Percentiles rank a stretch among this genome's conserved stretches.
Evolutionary conservation across 73 alveolate species (phyloP).

Genomic region (Paramecium sonneborni): DNA sequence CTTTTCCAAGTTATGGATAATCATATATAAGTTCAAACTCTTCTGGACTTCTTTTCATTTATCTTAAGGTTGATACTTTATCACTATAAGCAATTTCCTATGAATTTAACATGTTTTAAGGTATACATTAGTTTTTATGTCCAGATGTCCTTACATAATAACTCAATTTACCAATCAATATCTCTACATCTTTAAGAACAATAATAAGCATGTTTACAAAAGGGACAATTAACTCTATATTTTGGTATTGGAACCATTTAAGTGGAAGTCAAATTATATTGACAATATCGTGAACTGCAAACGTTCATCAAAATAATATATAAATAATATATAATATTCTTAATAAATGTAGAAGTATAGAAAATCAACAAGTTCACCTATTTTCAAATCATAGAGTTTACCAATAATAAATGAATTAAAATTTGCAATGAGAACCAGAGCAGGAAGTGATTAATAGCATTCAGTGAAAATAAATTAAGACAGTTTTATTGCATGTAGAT

Average conservation of each 20-base stretch:
- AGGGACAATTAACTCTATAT: neutral
- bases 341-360: neutral
- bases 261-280: neutral
- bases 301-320: neutral
- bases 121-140: neutral
- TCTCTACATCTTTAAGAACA: conserved; percentile 41
- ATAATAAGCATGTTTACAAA: neutral
- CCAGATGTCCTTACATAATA: conserved; percentile 25
- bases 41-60: conserved; percentile 4
- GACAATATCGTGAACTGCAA: conserved; percentile 45
- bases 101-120: neutral
- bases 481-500: neutral
- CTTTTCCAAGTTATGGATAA: conserved; percentile 32
- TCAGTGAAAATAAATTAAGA: neutral
- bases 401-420: neutral
- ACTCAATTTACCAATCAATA: neutral
- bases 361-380: neutral
- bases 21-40: neutral
- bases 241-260: neutral
- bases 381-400: neutral
- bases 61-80: neutral
- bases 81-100: neutral
- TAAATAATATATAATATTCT: neutral
- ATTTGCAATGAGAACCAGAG: neutral
- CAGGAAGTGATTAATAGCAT: neutral